Evolutionary conservation across 306 rosid species (phyloP), one percentile per base, ranked within the genome.

Genomic region (Lathyrus tuberosus): DNA sequence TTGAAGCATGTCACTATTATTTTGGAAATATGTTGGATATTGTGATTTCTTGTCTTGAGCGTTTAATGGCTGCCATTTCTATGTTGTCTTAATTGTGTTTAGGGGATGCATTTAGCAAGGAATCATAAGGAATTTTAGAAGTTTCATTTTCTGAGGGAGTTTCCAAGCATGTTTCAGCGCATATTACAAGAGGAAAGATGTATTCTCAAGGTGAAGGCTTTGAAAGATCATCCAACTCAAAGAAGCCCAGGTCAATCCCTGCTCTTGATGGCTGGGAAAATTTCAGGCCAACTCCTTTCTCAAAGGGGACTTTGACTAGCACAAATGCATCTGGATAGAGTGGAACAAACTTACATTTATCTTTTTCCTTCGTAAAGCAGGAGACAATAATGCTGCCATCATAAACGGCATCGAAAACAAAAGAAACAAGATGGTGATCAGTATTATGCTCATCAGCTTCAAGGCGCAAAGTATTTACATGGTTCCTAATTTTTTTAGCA

Each of bases 291-390:
- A 53, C 74, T 74, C 98, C 98, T 75, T 89, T 92, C 81, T 84
- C 84, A 76, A 89, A 92, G 79, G 96, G 87, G 52, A 92, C 72
- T 80, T 33, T 84, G 72, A 87, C 81, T 0, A 91, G 91, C 75
- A 69, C 62, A 72, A 83, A 80, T 42, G 84, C 89, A 9, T 84
- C 96, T 14, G 96, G 95, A 80, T 17, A 75, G 17, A 70, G 43
- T 18, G 98, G 92, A 83, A 80, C 81, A 82, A 87, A 89, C 66
- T 78, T 87, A 70, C 96, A 87, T 47, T 82, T 81, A 53, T 80
- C 76, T 73, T 86, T 95, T 84, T 92, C 98, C 89, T 89, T 92
- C 67, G 94, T 92, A 84, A 92, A 92, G 87, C 87, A 89, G 69
- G 67, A 78, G 76, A 92, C 78, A 13, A 91, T 84, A 57, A 92